phyloP scores from a whole-genome alignment of 2,329 filamentous ascomycete genomes.

The Ilyonectria mors-panacis region DNA sequence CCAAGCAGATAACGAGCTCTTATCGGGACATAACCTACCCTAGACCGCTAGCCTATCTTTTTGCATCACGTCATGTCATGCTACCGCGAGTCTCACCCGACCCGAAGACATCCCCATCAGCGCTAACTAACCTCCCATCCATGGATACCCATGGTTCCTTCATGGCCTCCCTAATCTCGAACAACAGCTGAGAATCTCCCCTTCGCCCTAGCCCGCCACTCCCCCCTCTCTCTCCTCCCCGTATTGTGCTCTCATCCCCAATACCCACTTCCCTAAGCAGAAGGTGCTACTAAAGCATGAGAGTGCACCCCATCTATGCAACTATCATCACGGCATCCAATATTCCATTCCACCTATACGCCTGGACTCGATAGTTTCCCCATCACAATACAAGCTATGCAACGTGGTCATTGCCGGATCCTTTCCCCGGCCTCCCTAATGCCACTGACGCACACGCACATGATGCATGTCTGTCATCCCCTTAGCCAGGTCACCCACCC shows the following conservation, averaged over 20 bases:
- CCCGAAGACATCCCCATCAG: not conserved
- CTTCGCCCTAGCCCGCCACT: constrained; percentile 19
- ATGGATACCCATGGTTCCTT: constrained; percentile 29
- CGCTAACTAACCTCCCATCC: constrained; percentile 7
- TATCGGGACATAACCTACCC: not conserved
- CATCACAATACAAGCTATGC: not conserved
- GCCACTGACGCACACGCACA: constrained; percentile 32
- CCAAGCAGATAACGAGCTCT: constrained; percentile 4
- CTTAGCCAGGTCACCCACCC: constrained; percentile 18
- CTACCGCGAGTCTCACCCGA: not conserved
- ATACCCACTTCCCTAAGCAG: constrained; percentile 8
- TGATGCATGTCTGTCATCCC: constrained; percentile 33
- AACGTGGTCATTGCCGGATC: constrained; percentile 16
- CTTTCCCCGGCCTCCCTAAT: constrained; percentile 20
- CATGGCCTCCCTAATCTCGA: not conserved
- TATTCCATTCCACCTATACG: not conserved
- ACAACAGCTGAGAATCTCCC: constrained; percentile 17
- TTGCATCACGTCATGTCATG: constrained; percentile 25
- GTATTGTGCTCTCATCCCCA: constrained; percentile 6
- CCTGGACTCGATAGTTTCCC: constrained; percentile 4
- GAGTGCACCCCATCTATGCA: not conserved
- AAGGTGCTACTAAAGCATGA: constrained; percentile 2
- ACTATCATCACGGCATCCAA: not conserved
- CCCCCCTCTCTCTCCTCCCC: not conserved
- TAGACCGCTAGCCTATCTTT: not conserved